Evolutionary conservation across 176 grass and related monocot species (phyloP).

Genomic region (Musa schizocarpa): DNA sequence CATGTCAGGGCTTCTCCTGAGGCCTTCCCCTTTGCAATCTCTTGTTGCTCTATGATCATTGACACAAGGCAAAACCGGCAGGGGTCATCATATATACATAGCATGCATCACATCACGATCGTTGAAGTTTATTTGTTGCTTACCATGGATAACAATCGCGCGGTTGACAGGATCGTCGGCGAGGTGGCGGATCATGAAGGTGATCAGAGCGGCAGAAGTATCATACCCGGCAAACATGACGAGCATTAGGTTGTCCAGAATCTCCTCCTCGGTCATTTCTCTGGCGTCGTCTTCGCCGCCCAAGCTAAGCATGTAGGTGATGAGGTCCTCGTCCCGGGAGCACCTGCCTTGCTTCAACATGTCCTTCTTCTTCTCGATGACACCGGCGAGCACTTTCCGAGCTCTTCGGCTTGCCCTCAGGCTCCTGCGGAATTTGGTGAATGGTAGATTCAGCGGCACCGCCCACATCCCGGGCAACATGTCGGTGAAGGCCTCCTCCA

Average conservation of each 20-base stretch:
- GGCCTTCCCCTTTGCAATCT: slow-evolving; percentile 23
- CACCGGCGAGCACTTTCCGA: slow-evolving; percentile 5
- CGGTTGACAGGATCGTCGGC: slow-evolving; percentile 21
- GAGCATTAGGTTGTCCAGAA: slow-evolving; percentile 35
- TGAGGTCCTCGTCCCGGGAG: slow-evolving; percentile 21
- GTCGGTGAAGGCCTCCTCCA: slow-evolving; percentile 20
- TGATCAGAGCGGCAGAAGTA: slow-evolving; percentile 39
- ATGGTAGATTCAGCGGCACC: slow-evolving; percentile 37
- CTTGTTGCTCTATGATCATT: slow-evolving; percentile 25
- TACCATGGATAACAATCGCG: background rate
- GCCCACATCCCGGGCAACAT: slow-evolving; percentile 41
- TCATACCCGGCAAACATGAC: slow-evolving; percentile 31
- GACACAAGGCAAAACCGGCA: no score
- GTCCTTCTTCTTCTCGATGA: slow-evolving; percentile 23
- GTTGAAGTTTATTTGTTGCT: no score
- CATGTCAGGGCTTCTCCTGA: slow-evolving; percentile 27
- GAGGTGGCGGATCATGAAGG: slow-evolving; percentile 53
- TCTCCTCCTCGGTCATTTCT: slow-evolving; percentile 36
- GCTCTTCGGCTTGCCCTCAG: slow-evolving; percentile 26
- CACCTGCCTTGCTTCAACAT: slow-evolving; percentile 8
- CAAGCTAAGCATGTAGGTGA: slow-evolving; percentile 27
- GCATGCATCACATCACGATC: no score
- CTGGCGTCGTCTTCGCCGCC: background rate
- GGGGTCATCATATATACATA: no score
- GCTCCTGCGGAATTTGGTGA: slow-evolving; percentile 38